Evolutionary conservation across 2,329 filamentous ascomycete species (phyloP), one percentile per base, ranked within the genome.

Genomic region (Verticillium tricorpus): DNA sequence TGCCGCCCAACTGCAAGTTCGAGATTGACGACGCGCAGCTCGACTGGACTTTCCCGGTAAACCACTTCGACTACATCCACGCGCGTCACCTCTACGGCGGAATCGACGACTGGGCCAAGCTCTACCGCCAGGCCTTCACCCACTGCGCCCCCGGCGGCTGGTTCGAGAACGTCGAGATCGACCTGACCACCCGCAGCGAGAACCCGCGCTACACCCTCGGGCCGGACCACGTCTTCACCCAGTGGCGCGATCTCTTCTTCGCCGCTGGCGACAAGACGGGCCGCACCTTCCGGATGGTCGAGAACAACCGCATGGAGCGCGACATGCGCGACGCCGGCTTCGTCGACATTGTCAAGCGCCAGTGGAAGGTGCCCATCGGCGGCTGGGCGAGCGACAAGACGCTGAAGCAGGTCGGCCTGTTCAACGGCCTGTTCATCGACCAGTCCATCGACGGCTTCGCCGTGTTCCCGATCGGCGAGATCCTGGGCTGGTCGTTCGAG

Each of bases 1-100:
- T 88, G 0, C 85, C 86, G 0, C 78, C 80, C 17, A 89, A 89
- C 67, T 84, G 87, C 59, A 81, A 82, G 63, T 89, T 89, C 61
- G 79, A 88, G 61, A 80, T 89, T 45, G 86, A 89, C 69, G 86
- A 89, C 65, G 80, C 84, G 37, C 83, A 84, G 64, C 77, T 72
- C 15, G 73, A 76, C 2, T 80, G 77, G 76, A 85, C 74, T 71
- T 84, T 74, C 22, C 75, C 79, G 0, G 67, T 74, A 0, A 68
- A 80, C 60, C 71, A 78, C 56, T 86, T 87, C 64, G 85, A 89
- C 71, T 84, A 82, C 65, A 80, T 89, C 57, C 86, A 88, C 68
- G 78, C 82, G 1, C 81, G 83, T 22, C 75, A 82, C 60, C 74
- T 87, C 67, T 74, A 78, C 0, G 86, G 85, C 15, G 79, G 78